Conservation (phyloP, 176 grass and related monocot genomes). For the Eragrostis nindensis region DNA sequence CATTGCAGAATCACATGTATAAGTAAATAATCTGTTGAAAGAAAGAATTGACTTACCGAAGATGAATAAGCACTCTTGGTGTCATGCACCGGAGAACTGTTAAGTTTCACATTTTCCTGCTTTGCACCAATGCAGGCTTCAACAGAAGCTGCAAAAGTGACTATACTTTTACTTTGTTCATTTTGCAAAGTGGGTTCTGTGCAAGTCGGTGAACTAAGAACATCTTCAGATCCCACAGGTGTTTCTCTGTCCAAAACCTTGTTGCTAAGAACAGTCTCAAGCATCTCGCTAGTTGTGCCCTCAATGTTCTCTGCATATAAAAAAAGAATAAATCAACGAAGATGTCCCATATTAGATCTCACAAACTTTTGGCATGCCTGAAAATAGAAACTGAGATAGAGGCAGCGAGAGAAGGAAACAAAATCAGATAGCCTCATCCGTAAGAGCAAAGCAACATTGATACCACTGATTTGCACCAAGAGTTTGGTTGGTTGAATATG, state of each 20-base stretch:
- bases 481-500: background rate
- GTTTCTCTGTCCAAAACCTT: conserved; percentile 72
- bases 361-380: background rate
- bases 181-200: conserved; percentile 63
- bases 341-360: background rate
- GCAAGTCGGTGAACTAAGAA: conserved; percentile 67
- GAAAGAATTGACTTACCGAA: conserved; percentile 51
- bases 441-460: background rate
- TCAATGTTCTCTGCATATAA: conserved; percentile 59
- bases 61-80: conserved; percentile 83
- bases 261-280: conserved; percentile 62
- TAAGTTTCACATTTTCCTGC: conserved; percentile 60
- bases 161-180: conserved; percentile 57
- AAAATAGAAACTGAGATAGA: background rate
- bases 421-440: background rate
- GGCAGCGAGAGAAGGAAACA: background rate
- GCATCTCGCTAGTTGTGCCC: conserved; percentile 46
- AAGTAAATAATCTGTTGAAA: conserved; percentile 13
- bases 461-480: background rate
- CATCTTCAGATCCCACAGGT: conserved; percentile 70
- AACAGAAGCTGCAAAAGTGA: conserved; percentile 58
- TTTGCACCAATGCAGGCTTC: conserved; percentile 65
- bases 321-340: conserved; percentile 38
- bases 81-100: conserved; percentile 61
- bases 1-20: conserved; percentile 29